Percentiles rank a stretch among this genome's conserved stretches.
phyloP scores from a whole-genome alignment of 148 eudicot species.

The Rhododendron mucronatum region DNA sequence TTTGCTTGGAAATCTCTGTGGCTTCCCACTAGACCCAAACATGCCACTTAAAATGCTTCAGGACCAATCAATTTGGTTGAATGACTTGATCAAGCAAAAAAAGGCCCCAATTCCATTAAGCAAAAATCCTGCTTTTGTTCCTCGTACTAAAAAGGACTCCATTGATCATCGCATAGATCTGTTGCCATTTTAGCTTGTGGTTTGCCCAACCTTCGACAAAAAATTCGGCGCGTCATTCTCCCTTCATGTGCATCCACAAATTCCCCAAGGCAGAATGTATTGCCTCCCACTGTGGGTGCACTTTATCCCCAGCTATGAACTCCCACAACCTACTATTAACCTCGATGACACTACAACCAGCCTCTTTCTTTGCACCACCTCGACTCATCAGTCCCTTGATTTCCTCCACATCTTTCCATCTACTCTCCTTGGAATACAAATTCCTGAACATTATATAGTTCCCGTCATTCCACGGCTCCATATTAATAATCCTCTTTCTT shows the following conservation, averaged over 20 bases:
- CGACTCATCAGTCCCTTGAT: conserved; percentile 51
- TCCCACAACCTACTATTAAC: conserved; percentile 50
- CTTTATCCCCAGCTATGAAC: conserved; percentile 54
- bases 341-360: conserved; percentile 71
- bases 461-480: conserved; percentile 48
- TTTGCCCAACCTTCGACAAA: background rate
- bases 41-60: background rate
- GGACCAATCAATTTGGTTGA: background rate
- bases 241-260: conserved; percentile 49
- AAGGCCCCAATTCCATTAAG: background rate
- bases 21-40: background rate
- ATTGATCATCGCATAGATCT: background rate
- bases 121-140: background rate
- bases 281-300: conserved; percentile 40
- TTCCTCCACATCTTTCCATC: conserved; percentile 66
- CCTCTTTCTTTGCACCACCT: conserved; percentile 71
- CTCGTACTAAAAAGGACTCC: background rate
- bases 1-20: background rate
- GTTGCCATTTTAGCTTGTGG: background rate
- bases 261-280: conserved; percentile 25
- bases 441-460: conserved; percentile 65
- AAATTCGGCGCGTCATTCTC: background rate
- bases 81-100: background rate
- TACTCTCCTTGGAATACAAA: conserved; percentile 59
- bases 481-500: conserved; percentile 32